phyloP scores from a whole-genome alignment of 352 stramenopile genomes.

The Peronosclerospora sorghi region DNA sequence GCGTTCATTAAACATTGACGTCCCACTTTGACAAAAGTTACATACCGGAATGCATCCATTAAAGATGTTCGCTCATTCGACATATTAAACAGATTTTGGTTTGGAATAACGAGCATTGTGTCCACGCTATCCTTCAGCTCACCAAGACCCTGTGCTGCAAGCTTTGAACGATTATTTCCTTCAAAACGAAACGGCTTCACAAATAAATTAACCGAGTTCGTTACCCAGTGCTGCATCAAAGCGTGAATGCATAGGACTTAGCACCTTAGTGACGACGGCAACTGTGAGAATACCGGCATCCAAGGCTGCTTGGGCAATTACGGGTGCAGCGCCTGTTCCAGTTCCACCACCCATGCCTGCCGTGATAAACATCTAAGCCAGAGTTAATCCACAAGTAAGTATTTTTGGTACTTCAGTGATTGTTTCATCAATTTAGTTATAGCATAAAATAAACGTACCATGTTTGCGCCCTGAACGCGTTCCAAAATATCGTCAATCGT shows the following conservation, averaged over 20 bases:
- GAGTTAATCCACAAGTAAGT: no score
- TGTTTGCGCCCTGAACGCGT: constrained; percentile 71
- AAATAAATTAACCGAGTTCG: neutral
- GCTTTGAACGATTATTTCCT: constrained; percentile 69
- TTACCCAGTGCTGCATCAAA: constrained; percentile 2
- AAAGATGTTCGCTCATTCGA: constrained; percentile 77
- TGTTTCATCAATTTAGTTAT: no score
- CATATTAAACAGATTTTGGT: constrained; percentile 87
- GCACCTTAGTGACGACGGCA: constrained; percentile 78
- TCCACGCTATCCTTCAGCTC: constrained; percentile 79
- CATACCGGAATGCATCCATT: constrained; percentile 78
- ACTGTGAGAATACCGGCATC: constrained; percentile 80
- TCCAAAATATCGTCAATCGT: constrained; percentile 83
- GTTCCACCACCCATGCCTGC: constrained; percentile 79
- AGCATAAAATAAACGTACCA: constrained; percentile 60
- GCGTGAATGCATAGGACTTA: neutral
- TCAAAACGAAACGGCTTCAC: constrained; percentile 73
- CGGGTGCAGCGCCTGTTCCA: constrained; percentile 67
- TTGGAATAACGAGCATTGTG: constrained; percentile 83
- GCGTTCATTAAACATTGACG: neutral
- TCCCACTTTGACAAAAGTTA: neutral
- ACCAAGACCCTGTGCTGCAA: constrained; percentile 61
- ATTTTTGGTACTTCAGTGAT: no score
- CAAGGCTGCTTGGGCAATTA: constrained; percentile 75
- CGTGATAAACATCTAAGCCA: constrained; percentile 75